Base-by-base conservation (phyloP, 805 yeast species). In the Candida manassasensis region DNA sequence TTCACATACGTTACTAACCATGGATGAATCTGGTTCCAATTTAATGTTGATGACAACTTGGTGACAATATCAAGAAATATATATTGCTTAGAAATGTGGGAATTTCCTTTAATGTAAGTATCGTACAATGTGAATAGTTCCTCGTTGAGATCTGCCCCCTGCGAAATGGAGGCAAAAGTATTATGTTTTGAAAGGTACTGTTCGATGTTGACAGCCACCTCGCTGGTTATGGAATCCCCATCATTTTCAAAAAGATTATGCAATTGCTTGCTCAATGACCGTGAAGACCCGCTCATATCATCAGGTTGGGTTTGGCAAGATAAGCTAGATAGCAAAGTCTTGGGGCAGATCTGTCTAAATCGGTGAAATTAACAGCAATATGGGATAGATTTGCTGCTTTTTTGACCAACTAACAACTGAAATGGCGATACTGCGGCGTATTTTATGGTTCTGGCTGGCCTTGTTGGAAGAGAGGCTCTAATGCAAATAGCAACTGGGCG, bases 1-100 rank as follows among this genome's bases (percentile, higher is more conserved):
- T 59, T 58, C 9, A 69, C 47, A 39, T 75, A 69, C 22, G 69
- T 60, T 19, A 60, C 55, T 32, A 75, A 60, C 84, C 85, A 81
- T 26, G 61, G 50, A 15, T 50, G 42, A 7, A 73, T 50, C 25
- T 61, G 66, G 8, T 56, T 53, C 8, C 49, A 48, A 18, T 47
- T 49, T 4, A 67, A 50, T 6, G 48, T 33, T 2, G 64, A 61
- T 35, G 57, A 50, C 10, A 70, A 42, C 19, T 50, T 50, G 2
- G 44, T 48, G n/a, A 72, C 54, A 1, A 67, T 48, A 30, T 62
- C 64, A 16, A 72, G 39, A 39, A 72, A 73, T 19, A 55, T 42
- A 7, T 47, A 45, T 41, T 72, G 75, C 28, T 56, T 55, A 5
- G 49, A 38, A 6, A 58, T 36, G 32, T 61, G 51, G 2, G 53